These are phyloP conservation scores for Alternaria brassicicola DNA, from an alignment of 2,329 filamentous ascomycete species.

Conservation along the genomic window DNA sequence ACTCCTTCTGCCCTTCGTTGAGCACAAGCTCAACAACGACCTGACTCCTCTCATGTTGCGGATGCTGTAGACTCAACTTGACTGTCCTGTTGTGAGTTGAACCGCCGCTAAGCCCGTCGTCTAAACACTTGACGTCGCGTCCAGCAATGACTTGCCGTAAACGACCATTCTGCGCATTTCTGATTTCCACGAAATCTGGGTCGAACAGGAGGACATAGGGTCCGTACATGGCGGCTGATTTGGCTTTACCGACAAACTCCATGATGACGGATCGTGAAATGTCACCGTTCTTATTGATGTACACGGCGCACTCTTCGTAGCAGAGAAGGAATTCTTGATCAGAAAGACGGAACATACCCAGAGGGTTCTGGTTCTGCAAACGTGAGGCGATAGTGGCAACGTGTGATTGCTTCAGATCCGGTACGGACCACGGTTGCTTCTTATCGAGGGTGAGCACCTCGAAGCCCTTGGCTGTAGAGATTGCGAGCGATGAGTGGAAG, in stretches of 20 bases:
- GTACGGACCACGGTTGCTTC: constrained; percentile 93
- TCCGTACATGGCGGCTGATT: constrained; percentile 84
- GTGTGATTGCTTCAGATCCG: constrained; percentile 78
- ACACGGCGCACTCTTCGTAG: constrained; percentile 96
- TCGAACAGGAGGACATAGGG: constrained; percentile 94
- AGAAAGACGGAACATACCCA: constrained; percentile 95
- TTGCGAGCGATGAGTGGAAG: constrained; percentile 92
- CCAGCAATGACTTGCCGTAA: constrained; percentile 93
- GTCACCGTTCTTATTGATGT: constrained; percentile 97
- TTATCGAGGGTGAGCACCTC: constrained; percentile 97
- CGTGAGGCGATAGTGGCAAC: constrained; percentile 85
- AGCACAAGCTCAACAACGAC: constrained; percentile 90
- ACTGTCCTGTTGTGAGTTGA: constrained; percentile 68
- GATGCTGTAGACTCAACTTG: constrained; percentile 95
- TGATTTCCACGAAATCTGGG: constrained; percentile 93
- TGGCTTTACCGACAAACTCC: constrained; percentile 97
- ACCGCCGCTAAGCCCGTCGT: constrained; percentile 63
- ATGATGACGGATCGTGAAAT: constrained; percentile 93
- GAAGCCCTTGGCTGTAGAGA: constrained; percentile 88
- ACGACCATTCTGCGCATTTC: constrained; percentile 94
- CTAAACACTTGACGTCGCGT: constrained; percentile 85
- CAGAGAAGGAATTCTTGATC: constrained; percentile 82
- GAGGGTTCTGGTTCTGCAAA: constrained; percentile 79
- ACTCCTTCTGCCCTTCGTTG: constrained; percentile 79
- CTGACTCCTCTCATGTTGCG: constrained; percentile 81